Evolutionary conservation across 2,329 filamentous ascomycete species (phyloP).

Genomic region (Pyrenophora seminiperda): DNA sequence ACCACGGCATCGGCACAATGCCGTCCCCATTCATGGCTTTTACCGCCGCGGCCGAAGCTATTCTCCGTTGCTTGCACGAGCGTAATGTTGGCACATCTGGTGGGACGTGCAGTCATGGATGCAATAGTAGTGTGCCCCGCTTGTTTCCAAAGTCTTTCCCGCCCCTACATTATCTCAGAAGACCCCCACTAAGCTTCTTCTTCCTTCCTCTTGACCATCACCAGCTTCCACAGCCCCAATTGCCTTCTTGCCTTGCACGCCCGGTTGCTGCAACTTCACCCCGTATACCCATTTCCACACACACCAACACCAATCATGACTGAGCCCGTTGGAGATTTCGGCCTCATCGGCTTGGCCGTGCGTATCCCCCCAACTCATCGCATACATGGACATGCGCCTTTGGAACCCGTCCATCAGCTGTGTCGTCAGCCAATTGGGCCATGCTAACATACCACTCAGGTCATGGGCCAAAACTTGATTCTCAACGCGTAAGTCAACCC

Average conservation of each 20-base stretch:
- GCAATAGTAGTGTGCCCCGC: slow-evolving; percentile 38
- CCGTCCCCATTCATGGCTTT: slow-evolving; percentile 17
- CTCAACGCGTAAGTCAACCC: slow-evolving; percentile 55
- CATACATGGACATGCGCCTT: neutral
- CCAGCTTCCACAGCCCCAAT: slow-evolving; percentile 29
- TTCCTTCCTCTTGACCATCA: slow-evolving; percentile 30
- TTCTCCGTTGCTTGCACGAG: slow-evolving; percentile 7
- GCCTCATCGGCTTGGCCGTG: slow-evolving; percentile 59
- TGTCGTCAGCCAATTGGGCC: neutral
- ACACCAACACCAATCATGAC: slow-evolving; percentile 39
- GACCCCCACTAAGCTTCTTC: slow-evolving; percentile 31
- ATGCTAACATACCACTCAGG: slow-evolving; percentile 34
- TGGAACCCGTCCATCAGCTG: neutral
- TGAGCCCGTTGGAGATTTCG: slow-evolving; percentile 56
- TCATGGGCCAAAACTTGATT: slow-evolving; percentile 61
- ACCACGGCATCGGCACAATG: slow-evolving; percentile 20
- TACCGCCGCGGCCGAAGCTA: slow-evolving; percentile 40
- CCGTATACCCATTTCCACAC: slow-evolving; percentile 11
- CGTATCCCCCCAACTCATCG: slow-evolving; percentile 19
- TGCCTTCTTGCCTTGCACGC: slow-evolving; percentile 35
- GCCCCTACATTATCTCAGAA: slow-evolving; percentile 43
- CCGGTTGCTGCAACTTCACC: slow-evolving; percentile 39
- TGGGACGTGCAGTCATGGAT: slow-evolving; percentile 34
- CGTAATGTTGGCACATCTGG: slow-evolving; percentile 13
- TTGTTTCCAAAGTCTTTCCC: slow-evolving; percentile 42